These are phyloP conservation scores for Pythium dissimile DNA, from an alignment of 352 stramenopile species.

Conservation along the genomic window DNA sequence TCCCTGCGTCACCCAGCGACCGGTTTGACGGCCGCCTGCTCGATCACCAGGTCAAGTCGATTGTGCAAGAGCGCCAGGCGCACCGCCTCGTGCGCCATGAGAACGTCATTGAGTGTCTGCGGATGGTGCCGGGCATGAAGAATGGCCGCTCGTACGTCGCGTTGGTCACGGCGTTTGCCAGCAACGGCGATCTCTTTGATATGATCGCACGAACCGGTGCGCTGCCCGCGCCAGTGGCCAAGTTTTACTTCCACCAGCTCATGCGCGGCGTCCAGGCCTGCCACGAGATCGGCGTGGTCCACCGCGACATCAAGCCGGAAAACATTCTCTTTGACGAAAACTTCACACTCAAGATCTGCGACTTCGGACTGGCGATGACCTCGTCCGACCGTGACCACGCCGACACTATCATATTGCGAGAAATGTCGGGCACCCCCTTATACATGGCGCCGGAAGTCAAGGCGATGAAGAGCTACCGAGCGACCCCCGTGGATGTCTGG, in stretches of 20 bases:
- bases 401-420: constrained; percentile 35
- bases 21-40: constrained; percentile 34
- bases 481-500: constrained; percentile 86
- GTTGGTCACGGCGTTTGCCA: constrained; percentile 77
- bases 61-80: constrained; percentile 59
- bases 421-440: constrained; percentile 77
- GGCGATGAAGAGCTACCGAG: constrained; percentile 52
- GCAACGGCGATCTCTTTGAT: constrained; percentile 86
- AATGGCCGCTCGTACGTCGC: constrained; percentile 52
- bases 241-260: constrained; percentile 83
- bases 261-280: constrained; percentile 71
- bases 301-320: constrained; percentile 85
- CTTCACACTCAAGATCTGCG: constrained; percentile 89
- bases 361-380: constrained; percentile 88
- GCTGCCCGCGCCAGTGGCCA: constrained; percentile 54
- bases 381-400: constrained; percentile 12
- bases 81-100: constrained; percentile 49
- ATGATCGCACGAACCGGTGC: constrained; percentile 68
- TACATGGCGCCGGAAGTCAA: constrained; percentile 91
- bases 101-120: constrained; percentile 51
- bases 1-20: constrained; percentile 17
- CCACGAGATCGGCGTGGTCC: constrained; percentile 72
- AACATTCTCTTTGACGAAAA: constrained; percentile 82
- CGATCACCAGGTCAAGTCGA: constrained; percentile 60
- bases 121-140: constrained; percentile 42